Evolutionary conservation across 371 early-diverging fungal genomes (phyloP).

Genomic region (Mucor ambiguus): DNA sequence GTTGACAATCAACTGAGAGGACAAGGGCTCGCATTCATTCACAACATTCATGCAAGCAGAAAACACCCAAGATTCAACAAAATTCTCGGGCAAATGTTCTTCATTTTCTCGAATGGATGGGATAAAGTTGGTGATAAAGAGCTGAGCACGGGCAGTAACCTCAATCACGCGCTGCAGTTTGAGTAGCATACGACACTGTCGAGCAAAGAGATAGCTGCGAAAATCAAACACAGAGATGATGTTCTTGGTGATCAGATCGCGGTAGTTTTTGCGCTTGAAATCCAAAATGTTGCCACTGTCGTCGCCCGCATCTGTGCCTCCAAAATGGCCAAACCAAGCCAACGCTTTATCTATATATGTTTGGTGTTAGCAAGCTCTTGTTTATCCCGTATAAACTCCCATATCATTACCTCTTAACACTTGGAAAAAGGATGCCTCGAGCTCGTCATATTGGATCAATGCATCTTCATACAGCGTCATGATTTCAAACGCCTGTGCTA

Average conservation of each 20-base stretch:
- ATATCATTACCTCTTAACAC: conserved; percentile 66
- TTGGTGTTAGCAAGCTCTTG: background rate
- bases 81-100: conserved; percentile 55
- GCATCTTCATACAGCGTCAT: conserved; percentile 89
- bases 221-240: conserved; percentile 94
- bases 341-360: conserved; percentile 64
- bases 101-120: conserved; percentile 74
- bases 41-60: conserved; percentile 79
- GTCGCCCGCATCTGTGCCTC: conserved; percentile 81
- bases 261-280: conserved; percentile 78
- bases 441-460: conserved; percentile 91
- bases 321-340: conserved; percentile 93
- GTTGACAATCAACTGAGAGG: conserved; percentile 42
- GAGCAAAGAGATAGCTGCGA: conserved; percentile 88
- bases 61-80: conserved; percentile 81
- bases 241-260: conserved; percentile 87
- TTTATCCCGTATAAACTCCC: background rate
- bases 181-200: conserved; percentile 81
- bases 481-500: conserved; percentile 86
- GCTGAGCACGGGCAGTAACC: conserved; percentile 69
- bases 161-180: conserved; percentile 69
- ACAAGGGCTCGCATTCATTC: conserved; percentile 74
- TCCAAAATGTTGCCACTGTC: conserved; percentile 86
- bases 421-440: conserved; percentile 92
- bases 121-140: conserved; percentile 76